phyloP scores from a whole-genome alignment of 345 rosid species.

The Gossypium anomalum region DNA sequence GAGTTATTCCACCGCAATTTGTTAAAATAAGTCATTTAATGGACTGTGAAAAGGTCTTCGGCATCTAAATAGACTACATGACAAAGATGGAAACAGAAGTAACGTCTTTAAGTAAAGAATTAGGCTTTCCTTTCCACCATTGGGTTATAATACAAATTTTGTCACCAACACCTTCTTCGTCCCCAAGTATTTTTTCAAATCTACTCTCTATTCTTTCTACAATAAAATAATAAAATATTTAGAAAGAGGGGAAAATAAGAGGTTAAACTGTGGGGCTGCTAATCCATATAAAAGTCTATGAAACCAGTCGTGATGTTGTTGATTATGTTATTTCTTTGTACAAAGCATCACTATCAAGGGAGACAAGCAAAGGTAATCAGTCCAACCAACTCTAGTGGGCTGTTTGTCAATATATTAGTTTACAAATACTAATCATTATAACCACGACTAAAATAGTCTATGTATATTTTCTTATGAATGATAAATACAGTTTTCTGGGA shows the following conservation, averaged over 20 bases:
- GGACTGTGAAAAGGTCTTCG: no score
- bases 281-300: background rate
- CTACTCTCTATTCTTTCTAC: no score
- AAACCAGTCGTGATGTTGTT: conserved; percentile 4
- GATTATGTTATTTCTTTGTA: background rate
- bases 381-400: background rate
- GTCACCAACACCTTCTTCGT: no score
- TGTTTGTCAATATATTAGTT: background rate
- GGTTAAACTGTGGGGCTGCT: background rate
- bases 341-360: background rate
- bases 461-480: background rate
- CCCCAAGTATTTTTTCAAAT: no score
- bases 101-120: no score
- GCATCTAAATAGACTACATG: no score
- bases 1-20: no score
- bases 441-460: background rate
- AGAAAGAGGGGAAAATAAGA: background rate
- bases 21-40: no score
- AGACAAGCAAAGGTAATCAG: background rate
- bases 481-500: background rate
- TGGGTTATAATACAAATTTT: no score
- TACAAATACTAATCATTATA: conserved; percentile 2
- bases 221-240: background rate
- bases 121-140: no score
- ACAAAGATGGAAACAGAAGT: no score